A percentile compares a stretch with the other conserved stretches of the same genome.
Conservation (phyloP, 2,329 filamentous ascomycete genomes). For the Monosporascus sp. region DNA sequence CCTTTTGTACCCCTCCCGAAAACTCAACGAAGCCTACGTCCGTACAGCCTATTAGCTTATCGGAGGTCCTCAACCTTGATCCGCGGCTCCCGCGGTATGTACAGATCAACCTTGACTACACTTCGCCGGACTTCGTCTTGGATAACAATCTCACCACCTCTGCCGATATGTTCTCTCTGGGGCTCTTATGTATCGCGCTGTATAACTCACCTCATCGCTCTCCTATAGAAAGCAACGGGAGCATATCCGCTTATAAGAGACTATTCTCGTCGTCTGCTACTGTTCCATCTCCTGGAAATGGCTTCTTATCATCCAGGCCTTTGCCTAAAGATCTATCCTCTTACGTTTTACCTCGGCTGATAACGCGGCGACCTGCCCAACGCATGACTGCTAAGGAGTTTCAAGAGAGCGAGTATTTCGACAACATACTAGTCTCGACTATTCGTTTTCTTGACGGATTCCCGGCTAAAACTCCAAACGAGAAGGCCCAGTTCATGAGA, state of each 20-base stretch:
- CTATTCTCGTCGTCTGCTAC: slow-evolving; percentile 73
- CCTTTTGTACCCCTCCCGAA: slow-evolving; percentile 79
- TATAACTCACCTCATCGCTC: slow-evolving; percentile 94
- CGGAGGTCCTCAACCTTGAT: slow-evolving; percentile 81
- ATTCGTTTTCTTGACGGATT: slow-evolving; percentile 91
- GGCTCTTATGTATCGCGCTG: slow-evolving; percentile 78
- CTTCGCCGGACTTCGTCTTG: slow-evolving; percentile 89
- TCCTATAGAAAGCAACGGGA: slow-evolving; percentile 76
- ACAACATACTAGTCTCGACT: slow-evolving; percentile 93
- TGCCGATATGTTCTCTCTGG: slow-evolving; percentile 91
- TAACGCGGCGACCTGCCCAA: slow-evolving; percentile 82
- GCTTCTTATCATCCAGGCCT: slow-evolving; percentile 73
- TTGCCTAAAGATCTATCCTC: slow-evolving; percentile 73
- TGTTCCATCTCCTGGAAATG: slow-evolving; percentile 74
- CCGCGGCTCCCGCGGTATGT: slow-evolving; percentile 74
- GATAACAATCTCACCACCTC: slow-evolving; percentile 81
- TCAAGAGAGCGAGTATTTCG: slow-evolving; percentile 92
- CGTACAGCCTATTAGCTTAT: slow-evolving; percentile 73
- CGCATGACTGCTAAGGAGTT: slow-evolving; percentile 86
- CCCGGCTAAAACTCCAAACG: slow-evolving; percentile 83
- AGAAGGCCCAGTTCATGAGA: slow-evolving; percentile 88
- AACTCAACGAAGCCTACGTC: slow-evolving; percentile 69
- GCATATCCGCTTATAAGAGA: slow-evolving; percentile 78
- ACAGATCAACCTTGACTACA: slow-evolving; percentile 88
- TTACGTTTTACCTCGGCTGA: slow-evolving; percentile 75